Evolutionary conservation across 2,329 filamentous ascomycete genomes (phyloP), one percentile per base, ranked within the genome.

Genomic region (Stagonosporopsis rhizophila): DNA sequence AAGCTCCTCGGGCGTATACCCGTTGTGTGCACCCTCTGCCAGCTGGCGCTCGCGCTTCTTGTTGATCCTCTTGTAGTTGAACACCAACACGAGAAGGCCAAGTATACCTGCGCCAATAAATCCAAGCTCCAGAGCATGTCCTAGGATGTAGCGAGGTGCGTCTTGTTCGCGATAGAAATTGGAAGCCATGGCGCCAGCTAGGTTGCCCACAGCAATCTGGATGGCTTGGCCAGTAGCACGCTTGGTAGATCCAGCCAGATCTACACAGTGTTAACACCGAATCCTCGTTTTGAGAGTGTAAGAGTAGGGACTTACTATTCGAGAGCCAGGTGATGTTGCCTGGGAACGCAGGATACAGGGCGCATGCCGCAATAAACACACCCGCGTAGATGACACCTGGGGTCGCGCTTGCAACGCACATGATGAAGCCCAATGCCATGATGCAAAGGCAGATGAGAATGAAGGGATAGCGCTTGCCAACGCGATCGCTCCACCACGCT

Each of bases 151-250:
- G 19, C 77, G 75, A 0, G 83, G 82, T 1, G 75, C 72, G 60
- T 84, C 82, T 44, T 75, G 65, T 0, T 71, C 56, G 11, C 87
- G 82, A 65, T 91, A 91, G 65, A 91, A 90, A 66, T 91, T 91
- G 5, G 86, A 87, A 0, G 87, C 86, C 83, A 90, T 89, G 1
- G 87, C 88, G 50, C 71, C 69, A 22, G 68, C 69, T 76, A 81
- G 60, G 58, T 83, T 83, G 3, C 82, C 82, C 11, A 83, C 64
- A 2, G 74, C 77, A 47, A 84, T 78, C 67, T 83, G 81, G 17
- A 82, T 77, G 4, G 77, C 79, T 22, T 81, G 76, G 3, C 79
- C 77, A 22, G 81, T 78, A 2, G 81, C 78, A 44, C 80, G 77
- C 69, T 85, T 85, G 62, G 81, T 83, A 37, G 79, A 78, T 2